Evolutionary conservation across 768 basidiomycete species (phyloP).

Genomic region (Leccinum uliginosum): DNA sequence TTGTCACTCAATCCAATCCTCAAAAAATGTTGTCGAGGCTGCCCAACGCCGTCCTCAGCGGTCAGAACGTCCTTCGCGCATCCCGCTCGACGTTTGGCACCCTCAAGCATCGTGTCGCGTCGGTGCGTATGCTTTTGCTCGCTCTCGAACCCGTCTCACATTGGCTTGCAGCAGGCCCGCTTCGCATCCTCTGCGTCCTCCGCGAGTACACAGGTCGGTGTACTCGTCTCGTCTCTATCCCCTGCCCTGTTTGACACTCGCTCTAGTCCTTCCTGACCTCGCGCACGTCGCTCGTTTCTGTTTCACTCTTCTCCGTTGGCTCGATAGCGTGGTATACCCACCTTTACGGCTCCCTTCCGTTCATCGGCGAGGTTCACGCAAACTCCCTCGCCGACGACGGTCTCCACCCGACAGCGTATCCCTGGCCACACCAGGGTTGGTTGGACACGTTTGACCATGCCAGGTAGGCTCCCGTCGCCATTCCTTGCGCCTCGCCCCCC

Average conservation of each 20-base stretch:
- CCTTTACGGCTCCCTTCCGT: conserved; percentile 85
- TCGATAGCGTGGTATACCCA: conserved; percentile 97
- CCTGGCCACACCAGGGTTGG: conserved; percentile 87
- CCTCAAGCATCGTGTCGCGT: conserved; percentile 42
- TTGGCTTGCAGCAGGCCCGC: conserved; percentile 47
- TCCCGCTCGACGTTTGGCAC: conserved; percentile 41
- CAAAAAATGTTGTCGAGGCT: conserved; percentile 84
- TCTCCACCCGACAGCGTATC: conserved; percentile 80
- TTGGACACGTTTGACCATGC: conserved; percentile 96
- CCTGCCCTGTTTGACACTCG: conserved; percentile 1
- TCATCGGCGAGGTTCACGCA: conserved; percentile 89
- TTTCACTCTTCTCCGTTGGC: conserved; percentile 74
- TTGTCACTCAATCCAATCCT: conserved; percentile 41
- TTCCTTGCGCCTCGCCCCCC: conserved; percentile 8
- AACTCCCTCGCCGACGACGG: conserved; percentile 92
- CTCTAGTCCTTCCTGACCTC: conserved; percentile 63
- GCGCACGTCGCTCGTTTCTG: conserved; percentile 69
- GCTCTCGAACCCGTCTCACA: conserved; percentile 9
- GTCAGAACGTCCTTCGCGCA: conserved; percentile 44
- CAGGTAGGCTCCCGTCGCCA: conserved; percentile 53
- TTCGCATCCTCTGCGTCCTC: conserved; percentile 65
- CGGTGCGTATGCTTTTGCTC: conserved; percentile 38
- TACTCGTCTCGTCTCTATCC: background rate
- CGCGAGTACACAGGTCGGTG: conserved; percentile 60
- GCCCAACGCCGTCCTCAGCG: conserved; percentile 67